Percentiles rank a stretch among this genome's conserved stretches.
Conservation (phyloP, 495 filamentous ascomycete genomes). For the Neurospora sublineolata region DNA sequence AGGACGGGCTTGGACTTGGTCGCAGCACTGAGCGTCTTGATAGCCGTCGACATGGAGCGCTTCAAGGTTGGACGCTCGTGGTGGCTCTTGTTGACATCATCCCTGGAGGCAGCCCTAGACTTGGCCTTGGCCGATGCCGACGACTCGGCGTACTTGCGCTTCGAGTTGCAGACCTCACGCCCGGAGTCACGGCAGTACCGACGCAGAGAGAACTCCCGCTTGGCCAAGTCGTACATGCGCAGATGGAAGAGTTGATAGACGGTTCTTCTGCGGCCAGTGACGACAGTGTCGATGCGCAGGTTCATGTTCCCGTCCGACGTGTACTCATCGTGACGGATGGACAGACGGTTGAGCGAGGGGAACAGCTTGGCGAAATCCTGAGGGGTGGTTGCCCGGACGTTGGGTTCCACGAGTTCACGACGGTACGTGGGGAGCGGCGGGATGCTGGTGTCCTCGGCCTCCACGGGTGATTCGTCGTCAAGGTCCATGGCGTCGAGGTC, state of each 20-base stretch:
- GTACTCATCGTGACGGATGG: conserved; percentile 83
- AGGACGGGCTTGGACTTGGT: conserved; percentile 36
- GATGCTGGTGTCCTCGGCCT: conserved; percentile 28
- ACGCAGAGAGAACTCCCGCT: conserved; percentile 78
- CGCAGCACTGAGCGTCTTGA: conserved; percentile 50
- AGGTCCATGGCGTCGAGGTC: conserved; percentile 50
- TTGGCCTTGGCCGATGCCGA: conserved; percentile 23
- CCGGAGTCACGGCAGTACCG: conserved; percentile 90
- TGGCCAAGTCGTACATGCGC: conserved; percentile 84
- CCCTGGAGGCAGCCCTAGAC: not conserved
- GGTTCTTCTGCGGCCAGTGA: conserved; percentile 46
- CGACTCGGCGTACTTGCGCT: conserved; percentile 50
- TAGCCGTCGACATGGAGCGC: conserved; percentile 62
- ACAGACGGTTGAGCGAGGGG: conserved; percentile 67
- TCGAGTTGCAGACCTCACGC: conserved; percentile 82
- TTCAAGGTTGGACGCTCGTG: conserved; percentile 37
- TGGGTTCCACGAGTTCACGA: conserved; percentile 47
- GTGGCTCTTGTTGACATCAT: conserved; percentile 1
- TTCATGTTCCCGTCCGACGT: conserved; percentile 97
- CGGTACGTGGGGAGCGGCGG: conserved; percentile 47
- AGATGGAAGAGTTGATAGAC: conserved; percentile 85
- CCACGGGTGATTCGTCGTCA: conserved; percentile 36
- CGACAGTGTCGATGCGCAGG: conserved; percentile 73
- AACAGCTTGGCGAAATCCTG: conserved; percentile 79
- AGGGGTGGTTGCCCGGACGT: conserved; percentile 64